Percentiles rank a stretch among this genome's conserved stretches.
phyloP scores from a whole-genome alignment of 2,329 filamentous ascomycete species.

The Penicillium sp. region DNA sequence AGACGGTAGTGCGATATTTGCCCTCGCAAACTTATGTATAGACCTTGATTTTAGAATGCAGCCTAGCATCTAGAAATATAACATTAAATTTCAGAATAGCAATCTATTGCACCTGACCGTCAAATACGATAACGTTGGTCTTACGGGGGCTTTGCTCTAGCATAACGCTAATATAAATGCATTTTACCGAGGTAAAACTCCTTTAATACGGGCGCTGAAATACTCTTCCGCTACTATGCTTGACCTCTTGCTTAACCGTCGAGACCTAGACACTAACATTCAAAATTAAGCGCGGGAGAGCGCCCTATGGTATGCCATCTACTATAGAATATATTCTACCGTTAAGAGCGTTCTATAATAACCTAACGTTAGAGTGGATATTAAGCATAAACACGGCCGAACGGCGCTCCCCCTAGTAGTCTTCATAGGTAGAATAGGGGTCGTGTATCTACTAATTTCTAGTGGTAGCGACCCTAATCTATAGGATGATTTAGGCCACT shows the following conservation, averaged over 20 bases:
- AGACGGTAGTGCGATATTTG: background rate
- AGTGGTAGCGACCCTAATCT: background rate
- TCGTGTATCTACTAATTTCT: background rate
- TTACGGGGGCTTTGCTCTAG: background rate
- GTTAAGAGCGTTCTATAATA: background rate
- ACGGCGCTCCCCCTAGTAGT: conserved; percentile 1
- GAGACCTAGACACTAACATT: background rate
- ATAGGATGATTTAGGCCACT: background rate
- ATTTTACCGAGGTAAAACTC: conserved; percentile 4
- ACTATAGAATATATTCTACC: background rate
- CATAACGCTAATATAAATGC: conserved; percentile 6
- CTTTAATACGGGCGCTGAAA: background rate
- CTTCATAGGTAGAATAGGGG: background rate
- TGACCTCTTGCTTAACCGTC: background rate
- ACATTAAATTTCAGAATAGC: conserved; percentile 7
- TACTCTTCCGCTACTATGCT: conserved; percentile 3
- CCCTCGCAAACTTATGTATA: background rate
- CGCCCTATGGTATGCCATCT: conserved; percentile 4
- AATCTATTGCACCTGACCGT: conserved; percentile 6
- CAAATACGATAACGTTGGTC: conserved; percentile 3
- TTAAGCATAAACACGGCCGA: background rate
- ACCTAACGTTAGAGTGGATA: background rate
- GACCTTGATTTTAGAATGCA: background rate
- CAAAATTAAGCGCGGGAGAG: conserved; percentile 1
- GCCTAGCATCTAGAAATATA: conserved; percentile 1